These are phyloP conservation scores for Colletotrichum endophyticum DNA, from an alignment of 2,329 filamentous ascomycete species.

Conservation along the genomic window DNA sequence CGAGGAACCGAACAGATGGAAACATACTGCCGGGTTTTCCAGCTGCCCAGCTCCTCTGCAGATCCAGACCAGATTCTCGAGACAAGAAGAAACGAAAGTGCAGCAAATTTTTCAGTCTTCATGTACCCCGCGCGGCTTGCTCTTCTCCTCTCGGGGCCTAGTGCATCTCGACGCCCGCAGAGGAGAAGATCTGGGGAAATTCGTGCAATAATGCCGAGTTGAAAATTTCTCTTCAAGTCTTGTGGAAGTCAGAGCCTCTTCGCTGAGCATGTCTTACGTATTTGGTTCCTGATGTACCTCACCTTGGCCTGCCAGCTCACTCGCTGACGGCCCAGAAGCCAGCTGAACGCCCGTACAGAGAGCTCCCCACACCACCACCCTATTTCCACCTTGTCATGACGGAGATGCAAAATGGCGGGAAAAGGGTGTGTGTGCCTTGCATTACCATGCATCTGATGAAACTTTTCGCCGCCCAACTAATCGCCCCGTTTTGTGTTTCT, in stretches of 20 bases:
- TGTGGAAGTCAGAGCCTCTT: background rate
- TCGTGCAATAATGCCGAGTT: background rate
- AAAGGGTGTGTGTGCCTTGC: background rate
- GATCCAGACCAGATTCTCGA: background rate
- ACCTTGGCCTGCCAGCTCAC: background rate
- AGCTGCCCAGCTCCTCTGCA: background rate
- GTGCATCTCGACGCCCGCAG: background rate
- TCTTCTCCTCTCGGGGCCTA: background rate
- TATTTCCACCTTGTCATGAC: background rate
- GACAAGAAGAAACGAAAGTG: background rate
- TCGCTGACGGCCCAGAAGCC: background rate
- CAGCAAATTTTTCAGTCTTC: background rate
- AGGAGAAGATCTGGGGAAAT: background rate
- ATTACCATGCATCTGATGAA: background rate
- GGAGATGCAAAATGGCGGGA: background rate
- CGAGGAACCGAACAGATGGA: background rate
- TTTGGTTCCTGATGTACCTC: background rate
- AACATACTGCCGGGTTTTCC: background rate
- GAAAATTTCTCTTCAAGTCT: background rate
- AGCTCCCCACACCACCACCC: background rate
- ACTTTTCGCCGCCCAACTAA: background rate
- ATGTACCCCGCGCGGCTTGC: background rate
- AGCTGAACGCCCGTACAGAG: background rate
- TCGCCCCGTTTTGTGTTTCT: background rate
- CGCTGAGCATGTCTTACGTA: background rate